phyloP scores from a whole-genome alignment of 1,284 basidiomycete genomes.

The Vanrija sp. region DNA sequence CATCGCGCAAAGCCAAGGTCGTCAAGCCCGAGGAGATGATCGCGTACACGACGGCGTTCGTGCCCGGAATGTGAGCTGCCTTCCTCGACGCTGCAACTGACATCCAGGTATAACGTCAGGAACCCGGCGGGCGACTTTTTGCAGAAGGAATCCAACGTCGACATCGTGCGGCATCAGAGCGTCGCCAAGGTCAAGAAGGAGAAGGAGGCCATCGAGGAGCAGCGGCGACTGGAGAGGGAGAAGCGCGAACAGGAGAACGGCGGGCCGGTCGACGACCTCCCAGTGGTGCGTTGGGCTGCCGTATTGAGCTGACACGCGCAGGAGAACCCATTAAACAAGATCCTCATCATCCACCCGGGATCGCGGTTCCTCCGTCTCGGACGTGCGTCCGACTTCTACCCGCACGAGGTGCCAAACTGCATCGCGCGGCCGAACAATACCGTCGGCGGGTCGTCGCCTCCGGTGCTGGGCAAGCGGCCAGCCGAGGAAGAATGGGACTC shows the following conservation, averaged over 20 bases:
- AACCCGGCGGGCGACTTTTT: slow-evolving; percentile 44
- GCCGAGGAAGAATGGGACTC: slow-evolving; percentile 54
- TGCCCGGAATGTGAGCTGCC: slow-evolving; percentile 31
- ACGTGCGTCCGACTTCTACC: slow-evolving; percentile 68
- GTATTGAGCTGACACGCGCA: neutral
- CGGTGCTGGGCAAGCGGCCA: slow-evolving; percentile 29
- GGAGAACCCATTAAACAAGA: slow-evolving; percentile 38
- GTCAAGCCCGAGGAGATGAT: slow-evolving; percentile 23
- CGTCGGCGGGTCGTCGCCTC: slow-evolving; percentile 23
- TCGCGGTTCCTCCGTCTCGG: slow-evolving; percentile 83
- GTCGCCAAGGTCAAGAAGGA: slow-evolving; percentile 21
- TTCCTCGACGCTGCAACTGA: neutral
- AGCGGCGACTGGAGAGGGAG: slow-evolving; percentile 1
- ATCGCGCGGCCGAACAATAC: slow-evolving; percentile 34
- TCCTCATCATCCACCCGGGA: slow-evolving; percentile 88
- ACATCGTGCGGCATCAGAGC: slow-evolving; percentile 35
- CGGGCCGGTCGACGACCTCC: neutral
- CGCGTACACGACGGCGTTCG: slow-evolving; percentile 37
- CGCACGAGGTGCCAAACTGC: slow-evolving; percentile 46
- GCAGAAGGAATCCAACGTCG: slow-evolving; percentile 36
- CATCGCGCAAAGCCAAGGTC: too few relatives aligned
- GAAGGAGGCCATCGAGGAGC: slow-evolving; percentile 18
- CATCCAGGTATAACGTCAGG: slow-evolving; percentile 36
- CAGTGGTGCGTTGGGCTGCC: slow-evolving; percentile 16
- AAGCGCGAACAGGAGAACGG: neutral